Evolutionary conservation across 306 rosid genomes (phyloP), one percentile per base, ranked within the genome.

Genomic region (Citrullus colocynthis): DNA sequence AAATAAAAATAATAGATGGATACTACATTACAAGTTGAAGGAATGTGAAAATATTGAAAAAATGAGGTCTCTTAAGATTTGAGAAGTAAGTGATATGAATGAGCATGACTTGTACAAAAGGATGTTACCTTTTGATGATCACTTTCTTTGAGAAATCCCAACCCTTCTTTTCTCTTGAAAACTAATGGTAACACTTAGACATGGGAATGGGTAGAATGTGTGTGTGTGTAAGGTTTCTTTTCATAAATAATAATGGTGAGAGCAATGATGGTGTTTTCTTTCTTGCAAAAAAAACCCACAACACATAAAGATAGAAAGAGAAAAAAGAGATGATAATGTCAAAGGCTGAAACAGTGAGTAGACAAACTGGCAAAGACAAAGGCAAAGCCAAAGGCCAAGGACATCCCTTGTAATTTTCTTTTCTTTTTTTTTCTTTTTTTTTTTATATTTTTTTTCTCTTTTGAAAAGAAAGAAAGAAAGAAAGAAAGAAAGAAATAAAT

Each of bases 321-420:
- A 67, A 69, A n/a, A 51, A 17, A 13, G 1, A 71, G 76, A 72
- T 14, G 77, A 73, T 30, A 73, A 73, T 73, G 77, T 73, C 77
- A 73, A 73, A 72, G 58, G 76, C 59, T 72, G 76, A 45, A 72
- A 49, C 76, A 72, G 60, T 72, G 41, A 72, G 39, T 48, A 72
- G 76, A 49, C 42, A 72, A 72, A 73, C 48, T 48, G 77, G 77
- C 77, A 51, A 71, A 70, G 75, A 11, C 55, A 44, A 70, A 44
- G 36, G 42, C 44, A 55, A n/a, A 9, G 58, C 42, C 69, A 63
- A 63, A 34, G 41, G 41, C 44, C 67, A 72, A 72, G 61, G 56
- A 61, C 45, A 73, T 73, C 32, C 61, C 6, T 70, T 70, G 48
- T 36, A 48, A 48, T 24, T 24, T 24, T 24, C 28, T 24, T 24